Conservation (phyloP, 1,284 basidiomycete genomes). For the Ceratobasidium sp. region DNA sequence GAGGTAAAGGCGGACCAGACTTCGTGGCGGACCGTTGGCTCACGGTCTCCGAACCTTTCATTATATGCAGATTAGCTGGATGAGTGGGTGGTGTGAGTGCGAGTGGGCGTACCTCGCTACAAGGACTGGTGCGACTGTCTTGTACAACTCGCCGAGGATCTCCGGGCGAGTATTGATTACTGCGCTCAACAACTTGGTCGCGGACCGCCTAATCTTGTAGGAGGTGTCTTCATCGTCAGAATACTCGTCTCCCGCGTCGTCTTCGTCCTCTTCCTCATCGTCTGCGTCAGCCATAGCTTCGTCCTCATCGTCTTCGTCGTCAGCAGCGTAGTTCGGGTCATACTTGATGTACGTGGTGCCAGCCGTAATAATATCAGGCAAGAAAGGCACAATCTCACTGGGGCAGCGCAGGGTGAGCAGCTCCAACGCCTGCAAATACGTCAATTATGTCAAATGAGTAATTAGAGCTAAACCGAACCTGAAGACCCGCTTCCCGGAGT, state of each 20-base stretch:
- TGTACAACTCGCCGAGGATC: slow-evolving; percentile 80
- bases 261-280: slow-evolving; percentile 79
- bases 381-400: slow-evolving; percentile 77
- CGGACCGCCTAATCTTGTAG: slow-evolving; percentile 94
- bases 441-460: slow-evolving; percentile 27
- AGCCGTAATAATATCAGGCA: slow-evolving; percentile 73
- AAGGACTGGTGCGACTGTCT: slow-evolving; percentile 85
- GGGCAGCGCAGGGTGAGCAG: slow-evolving; percentile 85
- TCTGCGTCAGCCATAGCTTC: slow-evolving; percentile 83
- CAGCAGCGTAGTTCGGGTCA: slow-evolving; percentile 93
- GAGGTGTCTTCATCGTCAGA: slow-evolving; percentile 99
- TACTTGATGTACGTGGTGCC: slow-evolving; percentile 87
- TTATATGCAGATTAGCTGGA: not conserved
- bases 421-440: slow-evolving; percentile 76
- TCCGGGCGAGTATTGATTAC: slow-evolving; percentile 91
- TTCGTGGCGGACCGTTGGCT: slow-evolving; percentile 95
- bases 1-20: slow-evolving; percentile 87
- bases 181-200: slow-evolving; percentile 88
- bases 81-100: too few species aligned
- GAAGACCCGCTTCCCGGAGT: slow-evolving; percentile 77
- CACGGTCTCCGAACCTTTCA: slow-evolving; percentile 84
- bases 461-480: slow-evolving; percentile 58
- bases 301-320: slow-evolving; percentile 78
- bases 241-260: slow-evolving; percentile 81
- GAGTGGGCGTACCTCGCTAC: slow-evolving; percentile 67